A percentile compares a stretch with the other conserved stretches of the same genome.
These are phyloP conservation scores for Entoloma clypeatum DNA, from an alignment of 1,284 basidiomycete genomes.

Conservation along the genomic window DNA sequence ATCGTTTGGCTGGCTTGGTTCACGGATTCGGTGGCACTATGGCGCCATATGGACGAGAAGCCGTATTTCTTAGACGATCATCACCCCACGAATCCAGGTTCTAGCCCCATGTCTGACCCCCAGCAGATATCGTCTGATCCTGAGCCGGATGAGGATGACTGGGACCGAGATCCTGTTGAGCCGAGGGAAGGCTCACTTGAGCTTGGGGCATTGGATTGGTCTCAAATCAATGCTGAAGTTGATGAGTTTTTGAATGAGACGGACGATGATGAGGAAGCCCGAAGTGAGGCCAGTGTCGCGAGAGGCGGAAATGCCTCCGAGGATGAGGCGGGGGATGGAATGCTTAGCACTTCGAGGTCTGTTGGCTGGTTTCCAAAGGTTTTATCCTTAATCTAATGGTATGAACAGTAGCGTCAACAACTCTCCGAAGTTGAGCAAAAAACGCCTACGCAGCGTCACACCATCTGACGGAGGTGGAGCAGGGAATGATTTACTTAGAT, in stretches of 20 bases:
- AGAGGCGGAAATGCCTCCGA: constrained; percentile 43
- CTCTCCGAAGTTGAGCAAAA: constrained; percentile 51
- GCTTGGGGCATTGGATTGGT: constrained; percentile 66
- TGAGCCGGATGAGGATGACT: constrained; percentile 61
- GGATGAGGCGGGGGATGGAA: constrained; percentile 48
- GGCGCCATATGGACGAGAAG: constrained; percentile 72
- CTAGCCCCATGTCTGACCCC: constrained; percentile 47
- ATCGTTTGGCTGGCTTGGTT: constrained; percentile 91
- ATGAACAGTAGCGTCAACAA: constrained; percentile 37
- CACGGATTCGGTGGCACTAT: constrained; percentile 78
- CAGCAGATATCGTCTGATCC: constrained; percentile 63
- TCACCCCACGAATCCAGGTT: constrained; percentile 29
- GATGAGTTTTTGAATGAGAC: constrained; percentile 82
- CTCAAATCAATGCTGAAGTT: constrained; percentile 81
- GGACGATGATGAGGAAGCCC: constrained; percentile 50
- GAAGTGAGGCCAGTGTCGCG: constrained; percentile 30
- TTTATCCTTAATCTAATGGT: constrained; percentile 9
- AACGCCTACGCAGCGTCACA: constrained; percentile 67
- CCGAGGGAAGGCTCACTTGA: constrained; percentile 37
- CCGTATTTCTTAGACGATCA: constrained; percentile 65
- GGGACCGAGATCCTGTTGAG: constrained; percentile 45
- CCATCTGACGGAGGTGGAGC: constrained; percentile 48
- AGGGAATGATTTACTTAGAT: constrained; percentile 44
- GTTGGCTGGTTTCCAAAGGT: too few species aligned
- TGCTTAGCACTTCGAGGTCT: too few species aligned